Base-by-base conservation (phyloP, 192 early-diverging fungal species). In the Podila minutissima region DNA sequence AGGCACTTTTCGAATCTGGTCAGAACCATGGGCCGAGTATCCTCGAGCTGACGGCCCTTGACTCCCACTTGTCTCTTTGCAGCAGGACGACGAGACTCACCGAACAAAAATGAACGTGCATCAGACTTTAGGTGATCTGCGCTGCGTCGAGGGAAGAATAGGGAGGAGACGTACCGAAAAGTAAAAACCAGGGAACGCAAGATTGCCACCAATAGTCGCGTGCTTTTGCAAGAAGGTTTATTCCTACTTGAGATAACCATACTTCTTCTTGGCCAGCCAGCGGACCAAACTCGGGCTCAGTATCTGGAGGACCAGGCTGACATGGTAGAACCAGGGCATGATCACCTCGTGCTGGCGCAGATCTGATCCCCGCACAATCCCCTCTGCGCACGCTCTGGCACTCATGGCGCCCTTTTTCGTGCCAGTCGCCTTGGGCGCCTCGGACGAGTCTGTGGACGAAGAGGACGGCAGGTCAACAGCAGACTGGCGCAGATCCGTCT, bases 261-360 rank as follows among this genome's bases (percentile, higher is more conserved):
- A 95, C 72, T 95, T 95, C 70, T 86, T 88, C 66, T 88, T 85
- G 32, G 94, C 94, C 41, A 92, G 61, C 59, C 82, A 78, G 69
- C 94, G 91, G 2, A 95, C 86, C n/a, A 91, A 62, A 15, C 61
- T 64, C 0, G 92, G 93, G 15, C 88, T 85, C 53, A 94, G 49
- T 6, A 85, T 46, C 24, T 91, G 79, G 11, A 91, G 67, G 35
- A 84, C 76, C 2, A 83, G 57, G 53, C 84, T 88, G 20, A 83
- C 69, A 35, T 82, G 81, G 46, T 92, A 94, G 41, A 83, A 86
- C 51, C 72, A 73, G 1, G 94, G 94, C 38, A 94, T 88, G 61
- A 91, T 84, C n/a, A 93, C 84, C 58, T 89, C 84, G 1, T 85
- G 71, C 55, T 87, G 84, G 57, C 91, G 57, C 12, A 51, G 33